Conservation (phyloP, 1,284 basidiomycete species). For the Irpex lacteus region DNA sequence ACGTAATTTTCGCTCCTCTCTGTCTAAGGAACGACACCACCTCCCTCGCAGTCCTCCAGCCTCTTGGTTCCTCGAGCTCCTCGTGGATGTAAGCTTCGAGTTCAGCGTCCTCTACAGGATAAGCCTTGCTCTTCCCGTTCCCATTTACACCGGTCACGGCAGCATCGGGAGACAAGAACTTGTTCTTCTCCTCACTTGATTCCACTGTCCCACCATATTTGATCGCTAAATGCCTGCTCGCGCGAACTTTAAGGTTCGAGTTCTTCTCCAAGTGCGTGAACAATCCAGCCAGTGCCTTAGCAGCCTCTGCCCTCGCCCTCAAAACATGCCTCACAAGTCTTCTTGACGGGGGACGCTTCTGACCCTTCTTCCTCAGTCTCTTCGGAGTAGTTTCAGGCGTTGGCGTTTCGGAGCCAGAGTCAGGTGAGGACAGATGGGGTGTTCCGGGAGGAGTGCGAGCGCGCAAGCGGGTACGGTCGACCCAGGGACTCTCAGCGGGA, state of each 20-base stretch:
- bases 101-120: constrained; percentile 19
- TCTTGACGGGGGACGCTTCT: constrained; percentile 65
- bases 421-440: constrained; percentile 19
- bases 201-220: constrained; percentile 46
- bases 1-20: constrained; percentile 64
- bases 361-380: constrained; percentile 39
- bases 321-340: constrained; percentile 84
- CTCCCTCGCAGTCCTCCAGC: constrained; percentile 60
- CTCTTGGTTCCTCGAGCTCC: constrained; percentile 32
- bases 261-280: constrained; percentile 61
- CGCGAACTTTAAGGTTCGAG: constrained; percentile 48
- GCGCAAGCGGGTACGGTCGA: constrained; percentile 43
- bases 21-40: constrained; percentile 59
- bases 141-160: not conserved
- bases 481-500: constrained; percentile 70
- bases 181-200: constrained; percentile 17
- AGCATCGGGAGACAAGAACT: not conserved
- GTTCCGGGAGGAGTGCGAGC: constrained; percentile 14
- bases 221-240: constrained; percentile 59
- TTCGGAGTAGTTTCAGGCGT: constrained; percentile 18
- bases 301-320: constrained; percentile 75
- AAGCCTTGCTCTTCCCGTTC: constrained; percentile 1
- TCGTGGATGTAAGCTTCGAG: constrained; percentile 19
- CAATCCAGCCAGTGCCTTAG: constrained; percentile 67
- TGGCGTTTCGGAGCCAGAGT: constrained; percentile 30